Evolutionary conservation across 2,329 filamentous ascomycete genomes (phyloP).

Genomic region (Neonectria magnoliae): DNA sequence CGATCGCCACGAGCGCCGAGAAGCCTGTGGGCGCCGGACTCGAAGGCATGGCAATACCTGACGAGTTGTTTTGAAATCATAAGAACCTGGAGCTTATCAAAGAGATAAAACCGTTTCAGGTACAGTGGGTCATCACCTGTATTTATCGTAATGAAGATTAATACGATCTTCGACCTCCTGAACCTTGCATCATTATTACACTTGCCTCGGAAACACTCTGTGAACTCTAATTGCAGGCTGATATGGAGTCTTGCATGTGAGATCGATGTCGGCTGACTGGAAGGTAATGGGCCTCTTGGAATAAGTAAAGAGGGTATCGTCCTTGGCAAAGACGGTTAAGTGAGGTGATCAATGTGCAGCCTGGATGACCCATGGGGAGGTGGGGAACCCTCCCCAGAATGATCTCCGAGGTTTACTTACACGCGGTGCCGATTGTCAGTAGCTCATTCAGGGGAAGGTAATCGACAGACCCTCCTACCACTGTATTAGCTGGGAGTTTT

Average conservation of each 20-base stretch:
- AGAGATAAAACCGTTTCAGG: not conserved
- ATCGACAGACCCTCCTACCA: not conserved
- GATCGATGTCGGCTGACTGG: not conserved
- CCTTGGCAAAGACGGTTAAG: not conserved
- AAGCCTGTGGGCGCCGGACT: not conserved
- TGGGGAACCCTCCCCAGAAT: not conserved
- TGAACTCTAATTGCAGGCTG: not conserved
- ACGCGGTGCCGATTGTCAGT: not conserved
- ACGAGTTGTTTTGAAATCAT: not conserved
- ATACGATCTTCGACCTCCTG: not conserved
- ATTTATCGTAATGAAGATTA: not conserved
- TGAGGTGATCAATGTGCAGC: not conserved
- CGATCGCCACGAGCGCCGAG: not conserved
- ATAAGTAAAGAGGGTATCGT: not conserved
- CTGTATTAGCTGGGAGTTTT: not conserved
- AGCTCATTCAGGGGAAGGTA: not conserved
- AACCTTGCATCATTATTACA: not conserved
- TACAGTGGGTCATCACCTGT: not conserved
- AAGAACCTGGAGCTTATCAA: not conserved
- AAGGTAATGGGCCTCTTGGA: not conserved
- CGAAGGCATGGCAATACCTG: not conserved
- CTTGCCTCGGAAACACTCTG: not conserved
- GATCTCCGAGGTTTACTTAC: not conserved
- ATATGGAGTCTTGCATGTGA: not conserved
- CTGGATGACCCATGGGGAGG: not conserved